phyloP scores from a whole-genome alignment of 2,329 filamentous ascomycete genomes.

The Claviceps monticola region DNA sequence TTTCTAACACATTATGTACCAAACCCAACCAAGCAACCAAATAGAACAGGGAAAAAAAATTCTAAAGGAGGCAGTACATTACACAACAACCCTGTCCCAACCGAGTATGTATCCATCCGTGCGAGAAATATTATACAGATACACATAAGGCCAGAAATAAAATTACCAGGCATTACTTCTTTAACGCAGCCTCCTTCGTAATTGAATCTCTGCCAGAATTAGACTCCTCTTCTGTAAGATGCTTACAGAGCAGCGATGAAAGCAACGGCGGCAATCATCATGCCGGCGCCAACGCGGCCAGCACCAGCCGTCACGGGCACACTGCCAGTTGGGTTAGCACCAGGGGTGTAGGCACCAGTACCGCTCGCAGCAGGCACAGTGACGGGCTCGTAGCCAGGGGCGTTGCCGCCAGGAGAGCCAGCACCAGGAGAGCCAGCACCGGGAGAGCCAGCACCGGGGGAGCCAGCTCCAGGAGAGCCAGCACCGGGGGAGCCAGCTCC shows the following conservation, averaged over 20 bases:
- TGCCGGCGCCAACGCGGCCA: conserved; percentile 26
- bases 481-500: not conserved
- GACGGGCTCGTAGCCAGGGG: not conserved
- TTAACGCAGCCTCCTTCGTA: no score
- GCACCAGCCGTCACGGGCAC: conserved; percentile 26
- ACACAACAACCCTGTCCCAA: no score
- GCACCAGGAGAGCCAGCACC: not conserved
- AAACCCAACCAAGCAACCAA: no score
- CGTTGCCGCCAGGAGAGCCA: not conserved
- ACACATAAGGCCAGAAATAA: no score
- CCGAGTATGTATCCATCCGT: no score
- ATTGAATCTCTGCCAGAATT: no score
- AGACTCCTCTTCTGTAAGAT: no score
- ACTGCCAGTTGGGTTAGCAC: conserved; percentile 15
- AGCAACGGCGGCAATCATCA: conserved; percentile 31
- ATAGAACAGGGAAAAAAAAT: no score
- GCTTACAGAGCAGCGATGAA: conserved; percentile 33
- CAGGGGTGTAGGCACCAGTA: conserved; percentile 21
- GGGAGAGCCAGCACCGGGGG: not conserved
- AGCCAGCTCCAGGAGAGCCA: not conserved
- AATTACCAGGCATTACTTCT: not conserved
- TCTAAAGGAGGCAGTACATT: no score
- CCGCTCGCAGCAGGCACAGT: conserved; percentile 15
- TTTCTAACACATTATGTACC: no score
- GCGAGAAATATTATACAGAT: no score